Percentiles rank a stretch among this genome's conserved stretches.
Evolutionary conservation across 306 rosid species (phyloP).

Genomic region (Astragalus glycyphyllos): DNA sequence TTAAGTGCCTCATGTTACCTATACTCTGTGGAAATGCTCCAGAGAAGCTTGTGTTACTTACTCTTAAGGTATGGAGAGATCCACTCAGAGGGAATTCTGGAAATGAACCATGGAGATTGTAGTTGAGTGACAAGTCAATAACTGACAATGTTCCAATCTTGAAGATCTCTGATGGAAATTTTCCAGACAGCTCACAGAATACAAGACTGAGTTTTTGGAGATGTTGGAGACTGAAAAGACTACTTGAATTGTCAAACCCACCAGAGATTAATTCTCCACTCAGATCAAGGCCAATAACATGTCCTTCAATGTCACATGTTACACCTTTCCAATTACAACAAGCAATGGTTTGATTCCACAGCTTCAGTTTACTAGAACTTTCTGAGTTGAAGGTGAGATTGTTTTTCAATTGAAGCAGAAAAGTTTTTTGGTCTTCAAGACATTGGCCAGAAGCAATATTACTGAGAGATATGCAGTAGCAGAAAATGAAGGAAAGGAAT

Average conservation of each 20-base stretch:
- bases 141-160: not conserved
- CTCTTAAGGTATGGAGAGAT: not conserved
- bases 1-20: slow-evolving; percentile 21
- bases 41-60: slow-evolving; percentile 15
- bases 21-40: slow-evolving; percentile 39
- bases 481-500: not conserved
- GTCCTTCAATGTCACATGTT: slow-evolving; percentile 37
- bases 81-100: not conserved
- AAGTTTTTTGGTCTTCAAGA: not conserved
- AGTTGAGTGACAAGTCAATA: slow-evolving; percentile 35
- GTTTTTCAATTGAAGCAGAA: not conserved
- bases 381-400: not conserved
- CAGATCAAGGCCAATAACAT: slow-evolving; percentile 33
- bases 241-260: slow-evolving; percentile 23
- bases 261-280: slow-evolving; percentile 16
- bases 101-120: slow-evolving; percentile 31
- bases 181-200: not conserved
- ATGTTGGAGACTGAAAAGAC: slow-evolving; percentile 24
- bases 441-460: not conserved
- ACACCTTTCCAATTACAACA: slow-evolving; percentile 60
- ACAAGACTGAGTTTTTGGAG: slow-evolving; percentile 1
- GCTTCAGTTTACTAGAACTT: slow-evolving; percentile 39
- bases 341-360: slow-evolving; percentile 25
- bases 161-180: slow-evolving; percentile 1
- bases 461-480: not conserved